phyloP scores from a whole-genome alignment of 2,329 filamentous ascomycete species.

The Dothiorella sarmentorum region DNA sequence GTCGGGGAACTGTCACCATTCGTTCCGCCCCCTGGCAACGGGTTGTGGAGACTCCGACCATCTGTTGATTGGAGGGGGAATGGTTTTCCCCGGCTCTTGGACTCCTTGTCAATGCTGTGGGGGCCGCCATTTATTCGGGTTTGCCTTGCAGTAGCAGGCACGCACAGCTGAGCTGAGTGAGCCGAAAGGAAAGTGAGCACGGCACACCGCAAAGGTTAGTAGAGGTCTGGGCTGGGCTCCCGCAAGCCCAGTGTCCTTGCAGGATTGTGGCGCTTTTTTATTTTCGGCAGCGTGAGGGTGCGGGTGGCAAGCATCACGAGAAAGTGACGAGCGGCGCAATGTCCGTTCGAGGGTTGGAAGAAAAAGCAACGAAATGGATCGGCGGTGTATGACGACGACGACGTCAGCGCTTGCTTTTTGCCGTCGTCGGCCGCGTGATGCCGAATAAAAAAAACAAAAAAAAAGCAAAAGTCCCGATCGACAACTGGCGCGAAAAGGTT shows the following conservation, averaged over 20 bases:
- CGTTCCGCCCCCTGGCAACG: background rate
- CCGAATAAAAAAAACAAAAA: no score
- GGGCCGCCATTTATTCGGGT: background rate
- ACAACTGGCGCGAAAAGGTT: background rate
- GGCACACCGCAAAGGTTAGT: background rate
- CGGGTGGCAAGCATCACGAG: conserved; percentile 9
- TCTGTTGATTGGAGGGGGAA: background rate
- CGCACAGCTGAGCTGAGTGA: background rate
- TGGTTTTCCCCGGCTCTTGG: background rate
- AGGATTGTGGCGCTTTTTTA: background rate
- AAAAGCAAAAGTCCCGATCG: background rate
- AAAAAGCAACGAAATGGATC: background rate
- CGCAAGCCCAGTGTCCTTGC: background rate
- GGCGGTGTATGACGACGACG: background rate
- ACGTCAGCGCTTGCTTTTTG: background rate
- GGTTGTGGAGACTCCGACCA: background rate
- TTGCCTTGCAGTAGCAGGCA: background rate
- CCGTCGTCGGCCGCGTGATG: no score
- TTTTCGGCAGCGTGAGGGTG: background rate
- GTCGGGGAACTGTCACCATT: background rate
- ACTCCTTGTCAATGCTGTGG: background rate
- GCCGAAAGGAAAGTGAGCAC: background rate
- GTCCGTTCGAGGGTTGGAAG: no score
- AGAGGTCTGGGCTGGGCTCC: background rate
- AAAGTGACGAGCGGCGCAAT: no score